phyloP scores from a whole-genome alignment of 192 early-diverging fungal genomes.

The Mortierella antarctica region DNA sequence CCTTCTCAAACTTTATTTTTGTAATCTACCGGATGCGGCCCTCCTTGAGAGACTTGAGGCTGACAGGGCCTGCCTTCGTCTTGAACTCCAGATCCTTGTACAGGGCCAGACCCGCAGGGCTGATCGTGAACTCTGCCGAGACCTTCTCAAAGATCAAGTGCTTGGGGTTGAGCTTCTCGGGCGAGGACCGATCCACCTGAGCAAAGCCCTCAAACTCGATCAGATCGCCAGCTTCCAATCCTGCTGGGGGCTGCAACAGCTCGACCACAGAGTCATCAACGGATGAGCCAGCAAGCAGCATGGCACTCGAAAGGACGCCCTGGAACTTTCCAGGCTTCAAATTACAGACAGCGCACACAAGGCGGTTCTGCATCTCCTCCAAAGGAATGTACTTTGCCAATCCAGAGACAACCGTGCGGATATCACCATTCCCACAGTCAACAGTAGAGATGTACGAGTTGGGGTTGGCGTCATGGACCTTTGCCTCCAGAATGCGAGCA shows the following conservation, averaged over 20 bases:
- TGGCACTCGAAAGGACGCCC: conserved; percentile 69
- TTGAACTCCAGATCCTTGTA: conserved; percentile 67
- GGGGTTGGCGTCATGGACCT: conserved; percentile 61
- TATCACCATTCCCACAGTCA: conserved; percentile 67
- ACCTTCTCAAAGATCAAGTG: conserved; percentile 73
- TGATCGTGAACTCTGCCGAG: conserved; percentile 60
- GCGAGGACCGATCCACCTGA: conserved; percentile 45
- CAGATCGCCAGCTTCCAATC: conserved; percentile 61
- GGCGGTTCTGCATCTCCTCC: conserved; percentile 65
- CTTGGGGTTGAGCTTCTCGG: conserved; percentile 70
- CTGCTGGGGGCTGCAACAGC: conserved; percentile 65
- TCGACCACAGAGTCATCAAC: conserved; percentile 66
- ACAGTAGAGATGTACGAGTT: conserved; percentile 69
- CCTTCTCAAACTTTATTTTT: neutral
- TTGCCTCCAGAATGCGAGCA: conserved; percentile 66
- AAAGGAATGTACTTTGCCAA: conserved; percentile 65
- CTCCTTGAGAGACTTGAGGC: conserved; percentile 55
- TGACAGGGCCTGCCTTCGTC: conserved; percentile 59
- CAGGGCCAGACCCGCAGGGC: conserved; percentile 56
- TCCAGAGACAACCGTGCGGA: conserved; percentile 72
- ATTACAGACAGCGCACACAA: conserved; percentile 68
- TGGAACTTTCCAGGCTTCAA: conserved; percentile 70
- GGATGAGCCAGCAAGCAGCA: conserved; percentile 69
- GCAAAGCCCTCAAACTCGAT: conserved; percentile 66
- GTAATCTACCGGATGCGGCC: conserved; percentile 51